phyloP scores from a whole-genome alignment of 768 basidiomycete species.

The Tephrocybe sp. region DNA sequence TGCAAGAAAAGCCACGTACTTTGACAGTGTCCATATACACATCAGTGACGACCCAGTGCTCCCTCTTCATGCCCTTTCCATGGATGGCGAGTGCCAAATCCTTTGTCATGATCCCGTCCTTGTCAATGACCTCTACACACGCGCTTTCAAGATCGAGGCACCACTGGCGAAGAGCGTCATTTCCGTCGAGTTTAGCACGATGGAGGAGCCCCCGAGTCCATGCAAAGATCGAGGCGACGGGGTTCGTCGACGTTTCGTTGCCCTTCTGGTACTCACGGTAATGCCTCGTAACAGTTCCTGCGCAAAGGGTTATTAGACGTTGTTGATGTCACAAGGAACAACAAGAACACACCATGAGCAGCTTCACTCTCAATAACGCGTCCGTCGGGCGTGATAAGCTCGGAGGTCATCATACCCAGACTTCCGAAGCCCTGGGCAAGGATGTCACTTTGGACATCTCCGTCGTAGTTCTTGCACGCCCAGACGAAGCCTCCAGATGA shows the following conservation, averaged over 20 bases:
- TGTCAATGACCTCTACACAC: slow-evolving; percentile 90
- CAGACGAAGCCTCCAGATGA: slow-evolving; percentile 90
- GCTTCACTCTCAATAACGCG: slow-evolving; percentile 93
- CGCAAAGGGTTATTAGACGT: background rate
- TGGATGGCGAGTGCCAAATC: slow-evolving; percentile 94
- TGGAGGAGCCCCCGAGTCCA: slow-evolving; percentile 96
- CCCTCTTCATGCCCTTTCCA: slow-evolving; percentile 86
- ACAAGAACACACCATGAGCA: slow-evolving; percentile 69
- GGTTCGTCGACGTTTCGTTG: slow-evolving; percentile 97
- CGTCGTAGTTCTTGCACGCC: slow-evolving; percentile 81
- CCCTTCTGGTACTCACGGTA: slow-evolving; percentile 98
- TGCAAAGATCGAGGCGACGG: slow-evolving; percentile 97
- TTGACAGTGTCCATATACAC: slow-evolving; percentile 93
- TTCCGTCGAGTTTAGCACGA: slow-evolving; percentile 89
- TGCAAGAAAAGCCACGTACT: slow-evolving; percentile 40
- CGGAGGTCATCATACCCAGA: slow-evolving; percentile 98
- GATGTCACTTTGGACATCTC: slow-evolving; percentile 88
- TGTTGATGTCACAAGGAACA: background rate
- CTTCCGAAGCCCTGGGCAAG: slow-evolving; percentile 97
- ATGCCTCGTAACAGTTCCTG: slow-evolving; percentile 90
- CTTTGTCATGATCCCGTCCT: slow-evolving; percentile 94
- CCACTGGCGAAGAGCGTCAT: slow-evolving; percentile 71
- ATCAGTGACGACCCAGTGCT: slow-evolving; percentile 96
- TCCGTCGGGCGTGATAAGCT: slow-evolving; percentile 94
- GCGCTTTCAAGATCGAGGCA: slow-evolving; percentile 79